phyloP scores from a whole-genome alignment of 768 basidiomycete genomes.

The Tylopilus cervinicoccineus region DNA sequence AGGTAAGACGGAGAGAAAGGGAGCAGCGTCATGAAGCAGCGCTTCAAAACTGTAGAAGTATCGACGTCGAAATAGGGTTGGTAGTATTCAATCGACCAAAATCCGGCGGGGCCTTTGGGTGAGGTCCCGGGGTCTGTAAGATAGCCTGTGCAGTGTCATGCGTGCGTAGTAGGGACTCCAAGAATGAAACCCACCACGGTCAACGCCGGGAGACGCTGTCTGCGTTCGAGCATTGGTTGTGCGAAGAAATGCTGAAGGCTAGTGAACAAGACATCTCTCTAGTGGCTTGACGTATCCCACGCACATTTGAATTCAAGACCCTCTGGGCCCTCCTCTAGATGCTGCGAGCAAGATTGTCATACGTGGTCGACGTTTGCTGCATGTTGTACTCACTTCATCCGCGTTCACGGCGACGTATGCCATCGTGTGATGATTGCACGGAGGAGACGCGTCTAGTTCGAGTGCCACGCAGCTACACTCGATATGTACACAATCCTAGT shows the following conservation, averaged over 20 bases:
- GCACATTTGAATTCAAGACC: conserved; percentile 72
- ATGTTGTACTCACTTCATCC: conserved; percentile 53
- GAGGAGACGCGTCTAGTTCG: neutral
- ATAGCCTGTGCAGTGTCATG: conserved; percentile 47
- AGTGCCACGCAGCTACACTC: conserved; percentile 5
- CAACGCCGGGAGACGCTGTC: conserved; percentile 35
- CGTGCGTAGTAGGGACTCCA: neutral
- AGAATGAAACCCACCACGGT: conserved; percentile 40
- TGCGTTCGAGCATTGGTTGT: conserved; percentile 24
- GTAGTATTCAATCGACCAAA: conserved; percentile 85
- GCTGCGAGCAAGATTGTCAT: conserved; percentile 29
- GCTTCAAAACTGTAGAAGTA: conserved; percentile 68
- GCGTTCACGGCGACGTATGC: conserved; percentile 70
- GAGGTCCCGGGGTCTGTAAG: conserved; percentile 48
- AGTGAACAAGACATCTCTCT: neutral
- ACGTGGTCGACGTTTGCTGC: neutral
- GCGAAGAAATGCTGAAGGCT: conserved; percentile 52
- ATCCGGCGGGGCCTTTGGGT: conserved; percentile 47
- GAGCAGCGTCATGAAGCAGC: conserved; percentile 77
- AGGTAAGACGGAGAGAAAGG: conserved; percentile 65
- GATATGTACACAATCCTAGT: neutral
- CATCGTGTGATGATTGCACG: conserved; percentile 38
- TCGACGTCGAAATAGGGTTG: conserved; percentile 88
- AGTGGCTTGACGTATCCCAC: conserved; percentile 5
- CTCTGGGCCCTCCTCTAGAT: conserved; percentile 62